Conservation (phyloP, 306 rosid genomes). For the Castanea sativa region DNA sequence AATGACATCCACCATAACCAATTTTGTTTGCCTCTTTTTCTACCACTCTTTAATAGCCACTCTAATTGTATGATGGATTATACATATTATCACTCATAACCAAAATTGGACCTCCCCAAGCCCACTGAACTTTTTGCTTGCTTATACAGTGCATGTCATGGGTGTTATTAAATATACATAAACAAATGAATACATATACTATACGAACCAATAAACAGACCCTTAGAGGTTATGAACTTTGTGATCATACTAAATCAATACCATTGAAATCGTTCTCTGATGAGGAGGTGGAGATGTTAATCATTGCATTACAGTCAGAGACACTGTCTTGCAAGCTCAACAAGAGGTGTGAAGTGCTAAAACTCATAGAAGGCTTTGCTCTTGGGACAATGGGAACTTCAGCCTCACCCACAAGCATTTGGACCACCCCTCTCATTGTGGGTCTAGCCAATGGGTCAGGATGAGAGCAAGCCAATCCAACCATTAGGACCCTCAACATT, state of each 20-base stretch:
- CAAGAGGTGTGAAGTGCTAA: conserved; percentile 70
- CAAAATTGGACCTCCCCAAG: conserved; percentile 7
- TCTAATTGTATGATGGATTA: background rate
- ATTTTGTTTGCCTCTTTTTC: background rate
- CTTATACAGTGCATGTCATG: conserved; percentile 25
- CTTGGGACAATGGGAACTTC: conserved; percentile 81
- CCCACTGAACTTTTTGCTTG: conserved; percentile 21
- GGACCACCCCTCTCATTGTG: conserved; percentile 79
- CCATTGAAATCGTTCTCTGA: conserved; percentile 60
- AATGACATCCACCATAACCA: background rate
- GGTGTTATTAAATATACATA: conserved; percentile 35
- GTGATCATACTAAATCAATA: conserved; percentile 47
- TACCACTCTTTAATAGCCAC: background rate
- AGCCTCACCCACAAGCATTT: conserved; percentile 85
- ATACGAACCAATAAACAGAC: conserved; percentile 38
- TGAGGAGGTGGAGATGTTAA: conserved; percentile 69
- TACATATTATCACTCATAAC: background rate
- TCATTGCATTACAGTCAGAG: conserved; percentile 77
- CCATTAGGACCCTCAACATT: conserved; percentile 62
- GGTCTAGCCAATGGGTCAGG: conserved; percentile 79
- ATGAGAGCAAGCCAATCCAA: conserved; percentile 85
- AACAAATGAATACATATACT: conserved; percentile 44
- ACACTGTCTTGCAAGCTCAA: conserved; percentile 81
- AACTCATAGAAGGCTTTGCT: conserved; percentile 63
- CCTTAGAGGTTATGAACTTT: background rate